Percentiles rank a stretch among this genome's conserved stretches.
These are phyloP conservation scores for cucumber (Cucumis sativus) DNA, from an alignment of 306 rosid species.

Conservation along the genomic window DNA sequence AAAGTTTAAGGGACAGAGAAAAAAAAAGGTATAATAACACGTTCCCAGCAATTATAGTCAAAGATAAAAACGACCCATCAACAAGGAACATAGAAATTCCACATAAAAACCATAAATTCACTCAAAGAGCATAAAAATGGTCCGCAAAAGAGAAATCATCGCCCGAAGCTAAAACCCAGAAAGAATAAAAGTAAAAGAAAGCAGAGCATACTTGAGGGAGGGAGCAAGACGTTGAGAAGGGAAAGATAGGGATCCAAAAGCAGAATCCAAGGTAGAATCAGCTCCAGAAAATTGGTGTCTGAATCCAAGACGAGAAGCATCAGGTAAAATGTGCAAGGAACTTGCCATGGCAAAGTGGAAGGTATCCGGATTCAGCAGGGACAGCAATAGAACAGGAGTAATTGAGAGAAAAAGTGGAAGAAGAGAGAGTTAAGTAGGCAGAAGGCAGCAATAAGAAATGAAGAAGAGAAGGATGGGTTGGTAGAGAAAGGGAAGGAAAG, in stretches of 20 bases:
- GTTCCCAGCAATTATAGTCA: background rate
- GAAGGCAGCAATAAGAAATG: background rate
- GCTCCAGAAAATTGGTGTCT: slow-evolving; percentile 7
- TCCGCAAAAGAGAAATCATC: background rate
- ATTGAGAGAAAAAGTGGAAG: too few relatives aligned
- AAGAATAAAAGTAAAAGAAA: background rate
- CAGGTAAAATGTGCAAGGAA: slow-evolving; percentile 17
- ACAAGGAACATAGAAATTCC: background rate
- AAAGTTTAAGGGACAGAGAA: background rate
- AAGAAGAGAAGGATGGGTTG: background rate
- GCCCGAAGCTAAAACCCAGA: background rate
- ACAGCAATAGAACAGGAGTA: background rate
- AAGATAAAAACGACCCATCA: background rate
- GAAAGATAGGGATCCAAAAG: slow-evolving; percentile 26
- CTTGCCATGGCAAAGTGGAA: slow-evolving; percentile 23
- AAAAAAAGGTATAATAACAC: background rate
- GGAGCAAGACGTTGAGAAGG: slow-evolving; percentile 13
- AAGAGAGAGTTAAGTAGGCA: background rate
- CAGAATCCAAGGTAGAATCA: slow-evolving; percentile 6
- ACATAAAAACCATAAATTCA: background rate
- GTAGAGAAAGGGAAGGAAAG: background rate
- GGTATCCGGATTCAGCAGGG: background rate
- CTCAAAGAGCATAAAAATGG: background rate
- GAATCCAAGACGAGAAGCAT: slow-evolving; percentile 3
- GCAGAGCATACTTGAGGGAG: slow-evolving; percentile 18